Conservation (phyloP, 2,329 filamentous ascomycete species). For the Grosmannia clavigera region DNA sequence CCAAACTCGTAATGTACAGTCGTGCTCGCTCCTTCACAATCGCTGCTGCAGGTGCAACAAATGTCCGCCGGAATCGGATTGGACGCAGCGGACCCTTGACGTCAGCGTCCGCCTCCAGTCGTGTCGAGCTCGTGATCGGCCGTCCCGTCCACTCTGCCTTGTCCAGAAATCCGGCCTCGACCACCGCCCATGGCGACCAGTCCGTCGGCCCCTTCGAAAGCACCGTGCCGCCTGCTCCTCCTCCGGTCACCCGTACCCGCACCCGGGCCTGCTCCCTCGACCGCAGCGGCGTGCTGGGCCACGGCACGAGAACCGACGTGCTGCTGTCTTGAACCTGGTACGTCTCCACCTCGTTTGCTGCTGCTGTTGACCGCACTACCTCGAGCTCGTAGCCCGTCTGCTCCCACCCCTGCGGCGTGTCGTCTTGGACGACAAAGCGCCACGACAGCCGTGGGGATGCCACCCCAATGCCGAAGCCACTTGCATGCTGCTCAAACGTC, state of each 20-base stretch:
- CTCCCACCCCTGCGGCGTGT: slow-evolving; percentile 5
- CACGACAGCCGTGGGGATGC: slow-evolving; percentile 13
- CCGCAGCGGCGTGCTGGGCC: slow-evolving; percentile 16
- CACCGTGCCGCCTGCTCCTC: not conserved
- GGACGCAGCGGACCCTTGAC: slow-evolving; percentile 11
- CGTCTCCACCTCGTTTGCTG: not conserved
- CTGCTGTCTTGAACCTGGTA: slow-evolving; percentile 5
- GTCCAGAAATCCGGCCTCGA: slow-evolving; percentile 10
- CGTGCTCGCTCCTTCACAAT: slow-evolving; percentile 11
- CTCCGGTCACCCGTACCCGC: slow-evolving; percentile 7
- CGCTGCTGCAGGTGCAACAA: slow-evolving; percentile 1
- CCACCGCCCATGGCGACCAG: slow-evolving; percentile 11
- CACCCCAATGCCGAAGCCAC: slow-evolving; percentile 11
- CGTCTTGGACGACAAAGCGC: slow-evolving; percentile 7
- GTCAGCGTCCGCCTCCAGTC: not conserved
- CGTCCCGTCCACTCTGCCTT: slow-evolving; percentile 7
- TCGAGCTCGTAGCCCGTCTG: slow-evolving; percentile 12
- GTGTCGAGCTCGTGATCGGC: not conserved
- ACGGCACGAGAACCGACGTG: slow-evolving; percentile 22
- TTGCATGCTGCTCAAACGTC: slow-evolving; percentile 13
- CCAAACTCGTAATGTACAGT: slow-evolving; percentile 23
- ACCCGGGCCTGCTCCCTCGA: slow-evolving; percentile 9
- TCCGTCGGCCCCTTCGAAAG: not conserved
- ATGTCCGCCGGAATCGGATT: slow-evolving; percentile 5
- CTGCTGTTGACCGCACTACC: not conserved